These are phyloP conservation scores for Rhizopogon vesiculosus DNA, from an alignment of 768 basidiomycete species.

Conservation along the genomic window DNA sequence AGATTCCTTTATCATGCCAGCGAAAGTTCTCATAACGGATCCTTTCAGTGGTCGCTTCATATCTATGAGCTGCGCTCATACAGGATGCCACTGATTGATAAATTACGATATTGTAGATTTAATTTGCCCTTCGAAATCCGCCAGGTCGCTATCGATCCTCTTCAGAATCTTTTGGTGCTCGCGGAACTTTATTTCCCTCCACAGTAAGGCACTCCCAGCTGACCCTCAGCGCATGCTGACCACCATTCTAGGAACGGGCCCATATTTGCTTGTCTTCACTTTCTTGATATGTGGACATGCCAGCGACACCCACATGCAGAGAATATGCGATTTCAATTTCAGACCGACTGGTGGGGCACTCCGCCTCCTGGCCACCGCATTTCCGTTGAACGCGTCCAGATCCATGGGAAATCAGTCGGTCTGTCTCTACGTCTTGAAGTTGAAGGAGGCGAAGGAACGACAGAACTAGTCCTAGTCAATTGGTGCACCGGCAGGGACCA, in stretches of 20 bases:
- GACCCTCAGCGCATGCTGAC: background rate
- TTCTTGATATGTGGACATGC: conserved; percentile 53
- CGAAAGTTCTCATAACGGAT: conserved; percentile 26
- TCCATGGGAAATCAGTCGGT: conserved; percentile 21
- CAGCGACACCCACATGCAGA: conserved; percentile 46
- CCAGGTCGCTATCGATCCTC: conserved; percentile 26
- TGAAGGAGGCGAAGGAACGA: conserved; percentile 27
- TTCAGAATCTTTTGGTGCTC: conserved; percentile 26
- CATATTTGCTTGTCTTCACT: conserved; percentile 33
- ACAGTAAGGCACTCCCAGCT: conserved; percentile 9
- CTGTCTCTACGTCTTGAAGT: conserved; percentile 24
- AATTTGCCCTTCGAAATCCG: conserved; percentile 29
- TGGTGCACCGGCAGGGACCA: conserved; percentile 21
- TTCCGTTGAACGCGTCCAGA: conserved; percentile 23
- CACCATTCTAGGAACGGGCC: conserved; percentile 16
- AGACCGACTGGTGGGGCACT: conserved; percentile 30
- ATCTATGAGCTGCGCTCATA: conserved; percentile 30
- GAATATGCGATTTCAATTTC: conserved; percentile 22
- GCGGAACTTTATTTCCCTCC: conserved; percentile 26
- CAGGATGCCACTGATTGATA: conserved; percentile 18
- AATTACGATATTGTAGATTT: conserved; percentile 25
- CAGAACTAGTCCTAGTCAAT: conserved; percentile 24
- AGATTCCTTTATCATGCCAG: conserved; percentile 29
- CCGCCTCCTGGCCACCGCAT: conserved; percentile 28
- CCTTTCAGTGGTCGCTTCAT: conserved; percentile 27